Percentiles rank a stretch among this genome's conserved stretches.
phyloP scores from a whole-genome alignment of 225 moss, liverwort and hornwort genomes.

The Antitrichia curtipendula region DNA sequence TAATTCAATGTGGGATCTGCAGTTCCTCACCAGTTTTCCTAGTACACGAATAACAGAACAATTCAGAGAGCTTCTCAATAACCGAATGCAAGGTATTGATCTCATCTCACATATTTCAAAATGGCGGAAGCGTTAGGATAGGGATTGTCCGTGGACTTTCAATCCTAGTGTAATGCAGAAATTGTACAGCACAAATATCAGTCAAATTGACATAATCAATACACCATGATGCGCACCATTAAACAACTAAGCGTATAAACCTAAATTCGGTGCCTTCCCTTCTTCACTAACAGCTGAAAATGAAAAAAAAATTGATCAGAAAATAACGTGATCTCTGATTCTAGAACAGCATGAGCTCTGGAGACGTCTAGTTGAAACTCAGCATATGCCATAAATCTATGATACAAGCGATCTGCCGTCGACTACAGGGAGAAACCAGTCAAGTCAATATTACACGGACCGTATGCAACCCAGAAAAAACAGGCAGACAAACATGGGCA shows the following conservation, averaged over 20 bases:
- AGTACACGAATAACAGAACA: not conserved
- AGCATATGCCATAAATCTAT: not conserved
- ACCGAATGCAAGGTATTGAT: not conserved
- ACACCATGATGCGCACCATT: not conserved
- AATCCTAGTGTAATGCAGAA: not conserved
- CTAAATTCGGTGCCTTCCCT: not conserved
- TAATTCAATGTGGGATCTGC: not conserved
- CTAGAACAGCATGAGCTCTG: not conserved
- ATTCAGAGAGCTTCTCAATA: not conserved
- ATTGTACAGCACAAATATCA: not conserved
- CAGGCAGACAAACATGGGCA: not conserved
- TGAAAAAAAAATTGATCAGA: not conserved
- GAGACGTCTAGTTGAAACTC: not conserved
- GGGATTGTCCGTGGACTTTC: not conserved
- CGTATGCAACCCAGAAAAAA: conserved; percentile 8
- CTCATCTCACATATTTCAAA: not conserved
- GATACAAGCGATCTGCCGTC: conserved; percentile 2
- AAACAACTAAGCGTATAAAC: not conserved
- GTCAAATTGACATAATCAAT: not conserved
- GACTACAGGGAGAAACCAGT: not conserved
- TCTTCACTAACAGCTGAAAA: not conserved
- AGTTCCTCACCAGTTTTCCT: not conserved
- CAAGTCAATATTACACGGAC: not conserved
- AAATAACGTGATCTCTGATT: not conserved
- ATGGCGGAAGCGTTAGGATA: not conserved